phyloP scores from a whole-genome alignment of 257 asterid species.

The Knoxia roxburghii region DNA sequence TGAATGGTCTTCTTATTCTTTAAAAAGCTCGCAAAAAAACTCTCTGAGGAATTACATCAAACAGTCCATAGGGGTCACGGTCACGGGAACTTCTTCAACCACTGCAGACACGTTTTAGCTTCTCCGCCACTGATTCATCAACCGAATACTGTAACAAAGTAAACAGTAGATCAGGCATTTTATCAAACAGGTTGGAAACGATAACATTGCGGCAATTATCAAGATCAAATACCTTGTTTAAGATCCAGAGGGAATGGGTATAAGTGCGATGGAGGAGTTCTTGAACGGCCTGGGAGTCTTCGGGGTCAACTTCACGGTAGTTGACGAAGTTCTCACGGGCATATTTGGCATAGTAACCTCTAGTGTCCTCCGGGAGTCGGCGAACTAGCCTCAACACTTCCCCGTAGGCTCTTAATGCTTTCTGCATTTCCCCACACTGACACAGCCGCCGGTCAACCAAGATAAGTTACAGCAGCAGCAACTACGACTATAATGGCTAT shows the following conservation, averaged over 20 bases:
- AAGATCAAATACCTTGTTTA: slow-evolving; percentile 49
- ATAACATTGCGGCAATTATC: no score
- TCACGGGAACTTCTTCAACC: slow-evolving; percentile 22
- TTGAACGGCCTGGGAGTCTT: slow-evolving; percentile 37
- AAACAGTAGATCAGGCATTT: neutral
- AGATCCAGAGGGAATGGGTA: slow-evolving; percentile 76
- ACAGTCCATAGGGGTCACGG: slow-evolving; percentile 16
- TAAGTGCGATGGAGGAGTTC: slow-evolving; percentile 78
- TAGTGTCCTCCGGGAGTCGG: slow-evolving; percentile 64
- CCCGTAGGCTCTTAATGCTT: slow-evolving; percentile 70
- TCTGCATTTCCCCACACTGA: slow-evolving; percentile 46
- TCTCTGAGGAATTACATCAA: slow-evolving; percentile 43
- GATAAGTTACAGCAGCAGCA: no score
- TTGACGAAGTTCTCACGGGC: slow-evolving; percentile 96
- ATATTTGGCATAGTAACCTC: slow-evolving; percentile 79
- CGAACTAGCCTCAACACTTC: slow-evolving; percentile 85
- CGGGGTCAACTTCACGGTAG: slow-evolving; percentile 63
- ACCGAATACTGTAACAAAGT: slow-evolving; percentile 53
- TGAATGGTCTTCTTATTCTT: neutral
- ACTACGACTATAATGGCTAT: no score
- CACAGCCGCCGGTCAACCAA: no score
- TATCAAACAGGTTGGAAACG: no score
- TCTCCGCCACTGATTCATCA: slow-evolving; percentile 62
- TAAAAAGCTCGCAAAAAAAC: slow-evolving; percentile 1
- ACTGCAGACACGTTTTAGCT: slow-evolving; percentile 55